Base-by-base conservation (phyloP, 2,329 filamentous ascomycete genomes). In the Byssothecium circinans region DNA sequence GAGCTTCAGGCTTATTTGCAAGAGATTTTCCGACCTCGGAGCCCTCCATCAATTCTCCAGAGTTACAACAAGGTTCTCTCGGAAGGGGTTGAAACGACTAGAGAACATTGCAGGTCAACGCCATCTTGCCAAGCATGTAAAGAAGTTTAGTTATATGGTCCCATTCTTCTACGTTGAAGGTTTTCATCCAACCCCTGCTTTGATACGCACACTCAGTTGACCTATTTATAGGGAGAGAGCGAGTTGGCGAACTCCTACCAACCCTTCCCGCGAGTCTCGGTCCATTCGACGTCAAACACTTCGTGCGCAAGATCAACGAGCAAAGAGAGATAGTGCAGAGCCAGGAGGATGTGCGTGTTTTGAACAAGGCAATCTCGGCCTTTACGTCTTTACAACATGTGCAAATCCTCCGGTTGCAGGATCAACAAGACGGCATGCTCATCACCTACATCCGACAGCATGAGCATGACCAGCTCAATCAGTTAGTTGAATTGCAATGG, bases 351-450 rank as follows among this genome's bases (percentile, higher is more conserved):
- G 71, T 77, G 32, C 62, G 67, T 12, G 73, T 81, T 15, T 68
- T 86, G 27, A 78, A 75, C 49, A 75, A 76, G 47, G 82, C 81
- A 15, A 76, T 85, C 52, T 69, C 72, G 27, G 78, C 79, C 1
- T 87, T 87, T 58, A 78, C 75, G 2, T 76, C 77, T 22, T 74
- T 88, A 10, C 81, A 85, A 58, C 80, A 86, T 60, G 77, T 87
- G 41, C 83, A 86, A 51, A 77, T 88, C 12, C 75, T 87, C 20
- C 79, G 81, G 5, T 70, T 86, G 11, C 79, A 83, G 53, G 83
- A 86, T 50, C 72, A 78, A 49, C 75, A 81, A 49, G 83, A 86
- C 58, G 75, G 76, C 38, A 68, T 75, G 18, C 72, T 85, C 12
- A 70, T 81, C 37, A 71, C 75, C 14, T 80, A 79, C 53, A 73